Conservation (phyloP, 441 rosid species). For the Cnidoscolus chayamansa region DNA sequence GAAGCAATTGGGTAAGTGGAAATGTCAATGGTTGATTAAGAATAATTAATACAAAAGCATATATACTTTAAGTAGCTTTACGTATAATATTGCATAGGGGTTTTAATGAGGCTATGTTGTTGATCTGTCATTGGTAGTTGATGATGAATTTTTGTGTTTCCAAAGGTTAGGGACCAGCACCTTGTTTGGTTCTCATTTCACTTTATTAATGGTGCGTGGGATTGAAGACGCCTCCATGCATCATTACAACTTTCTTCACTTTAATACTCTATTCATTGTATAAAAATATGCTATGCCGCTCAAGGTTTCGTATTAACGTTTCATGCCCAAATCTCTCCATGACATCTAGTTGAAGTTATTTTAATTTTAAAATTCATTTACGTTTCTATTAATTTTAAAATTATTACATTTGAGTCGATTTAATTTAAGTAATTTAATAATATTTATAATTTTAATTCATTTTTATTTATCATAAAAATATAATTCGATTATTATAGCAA, state of each 20-base stretch:
- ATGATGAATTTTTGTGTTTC: constrained; percentile 11
- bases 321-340: too few species aligned
- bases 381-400: too few species aligned
- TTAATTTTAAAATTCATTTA: too few species aligned
- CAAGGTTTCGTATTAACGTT: too few species aligned
- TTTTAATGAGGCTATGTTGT: constrained; percentile 22
- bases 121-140: constrained; percentile 24
- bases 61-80: constrained; percentile 45
- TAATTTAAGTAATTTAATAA: too few species aligned
- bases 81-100: constrained; percentile 24
- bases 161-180: constrained; percentile 37
- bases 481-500: too few species aligned
- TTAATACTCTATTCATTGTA: not conserved
- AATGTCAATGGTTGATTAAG: constrained; percentile 31
- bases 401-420: too few species aligned
- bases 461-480: too few species aligned
- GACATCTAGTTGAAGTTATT: too few species aligned
- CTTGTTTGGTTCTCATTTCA: constrained; percentile 1
- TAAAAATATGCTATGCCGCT: too few species aligned
- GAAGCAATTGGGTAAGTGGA: constrained; percentile 22
- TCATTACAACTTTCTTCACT: not conserved
- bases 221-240: too few species aligned
- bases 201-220: not conserved
- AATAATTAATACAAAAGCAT: constrained; percentile 40
- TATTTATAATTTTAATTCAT: too few species aligned